These are phyloP conservation scores for Neurospora sp. DNA, from an alignment of 495 filamentous ascomycete species.

Conservation along the genomic window DNA sequence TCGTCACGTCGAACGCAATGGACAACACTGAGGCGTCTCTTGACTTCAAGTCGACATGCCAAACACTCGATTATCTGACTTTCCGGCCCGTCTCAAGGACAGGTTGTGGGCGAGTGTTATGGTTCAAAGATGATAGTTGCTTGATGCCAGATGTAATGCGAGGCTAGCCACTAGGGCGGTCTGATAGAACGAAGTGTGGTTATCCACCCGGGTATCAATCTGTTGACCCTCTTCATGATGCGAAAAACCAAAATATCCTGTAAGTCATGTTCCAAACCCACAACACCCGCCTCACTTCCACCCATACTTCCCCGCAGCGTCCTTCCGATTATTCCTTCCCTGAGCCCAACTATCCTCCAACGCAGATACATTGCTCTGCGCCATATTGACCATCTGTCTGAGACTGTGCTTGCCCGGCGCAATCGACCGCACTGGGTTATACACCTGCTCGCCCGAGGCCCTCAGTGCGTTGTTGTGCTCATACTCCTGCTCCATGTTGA, in stretches of 20 bases:
- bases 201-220: background rate
- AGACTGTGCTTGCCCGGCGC: conserved; percentile 83
- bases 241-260: background rate
- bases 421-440: conserved; percentile 75
- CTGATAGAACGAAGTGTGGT: background rate
- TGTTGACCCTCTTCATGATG: background rate
- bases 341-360: conserved; percentile 81
- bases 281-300: conserved; percentile 31
- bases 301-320: conserved; percentile 74
- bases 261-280: conserved; percentile 15
- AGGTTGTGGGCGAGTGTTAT: background rate
- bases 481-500: conserved; percentile 84
- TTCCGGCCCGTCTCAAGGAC: background rate
- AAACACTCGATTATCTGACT: background rate
- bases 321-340: conserved; percentile 61
- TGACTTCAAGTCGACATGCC: background rate
- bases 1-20: background rate
- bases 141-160: background rate
- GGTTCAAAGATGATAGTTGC: background rate
- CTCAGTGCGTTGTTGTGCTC: conserved; percentile 67
- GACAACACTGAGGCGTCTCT: background rate
- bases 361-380: conserved; percentile 65
- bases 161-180: too few relatives aligned
- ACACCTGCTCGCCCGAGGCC: conserved; percentile 53
- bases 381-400: conserved; percentile 75